Evolutionary conservation across 2,329 filamentous ascomycete genomes (phyloP).

Genomic region (Aspergillus sp.): DNA sequence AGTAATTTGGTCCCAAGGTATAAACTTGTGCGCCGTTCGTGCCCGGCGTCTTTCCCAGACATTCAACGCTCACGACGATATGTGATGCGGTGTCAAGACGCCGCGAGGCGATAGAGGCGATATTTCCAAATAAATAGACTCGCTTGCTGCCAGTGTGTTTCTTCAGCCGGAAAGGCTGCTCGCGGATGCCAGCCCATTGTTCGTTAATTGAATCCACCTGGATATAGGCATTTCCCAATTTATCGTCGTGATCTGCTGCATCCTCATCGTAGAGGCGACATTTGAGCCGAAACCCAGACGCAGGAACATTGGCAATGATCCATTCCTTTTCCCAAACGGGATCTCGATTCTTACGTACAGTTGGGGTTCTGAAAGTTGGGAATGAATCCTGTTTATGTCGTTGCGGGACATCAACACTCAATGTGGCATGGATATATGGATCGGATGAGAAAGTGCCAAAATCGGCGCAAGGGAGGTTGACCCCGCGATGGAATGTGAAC

Average conservation of each 20-base stretch:
- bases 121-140: constrained; percentile 72
- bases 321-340: constrained; percentile 83
- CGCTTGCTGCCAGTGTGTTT: constrained; percentile 81
- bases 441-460: constrained; percentile 76
- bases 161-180: constrained; percentile 69
- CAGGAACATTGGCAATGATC: constrained; percentile 83
- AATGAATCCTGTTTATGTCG: constrained; percentile 84
- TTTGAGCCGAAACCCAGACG: constrained; percentile 78
- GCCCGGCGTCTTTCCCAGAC: constrained; percentile 71
- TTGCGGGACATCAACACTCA: constrained; percentile 68
- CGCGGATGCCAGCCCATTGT: constrained; percentile 66
- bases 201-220: constrained; percentile 60
- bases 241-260: constrained; percentile 78
- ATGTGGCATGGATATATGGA: constrained; percentile 76
- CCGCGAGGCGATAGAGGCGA: constrained; percentile 62
- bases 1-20: constrained; percentile 74
- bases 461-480: constrained; percentile 80
- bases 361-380: constrained; percentile 72
- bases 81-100: constrained; percentile 67
- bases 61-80: constrained; percentile 71
- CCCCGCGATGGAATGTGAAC: constrained; percentile 78
- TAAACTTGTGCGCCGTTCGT: constrained; percentile 68
- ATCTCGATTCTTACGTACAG: constrained; percentile 68
- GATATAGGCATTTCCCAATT: constrained; percentile 81
- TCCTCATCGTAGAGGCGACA: constrained; percentile 90